Evolutionary conservation across 75 land plant genomes (phyloP).

Genomic region (Adiantum capillusveneris): DNA sequence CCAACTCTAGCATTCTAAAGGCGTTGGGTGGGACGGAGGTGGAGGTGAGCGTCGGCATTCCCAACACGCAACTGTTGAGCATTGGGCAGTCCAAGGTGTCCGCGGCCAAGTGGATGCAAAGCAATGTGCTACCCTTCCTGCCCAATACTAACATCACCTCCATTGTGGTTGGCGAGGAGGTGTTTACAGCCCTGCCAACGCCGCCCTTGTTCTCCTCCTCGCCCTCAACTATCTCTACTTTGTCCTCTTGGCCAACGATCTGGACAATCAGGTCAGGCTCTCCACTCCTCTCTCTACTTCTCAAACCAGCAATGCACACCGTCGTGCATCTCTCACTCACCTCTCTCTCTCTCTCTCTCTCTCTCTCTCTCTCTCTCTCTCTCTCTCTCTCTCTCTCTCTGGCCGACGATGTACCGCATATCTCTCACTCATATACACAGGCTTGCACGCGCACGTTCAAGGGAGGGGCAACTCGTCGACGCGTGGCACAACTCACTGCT

Average conservation of each 20-base stretch:
- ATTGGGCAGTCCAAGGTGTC: conserved; percentile 42
- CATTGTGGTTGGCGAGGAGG: conserved; percentile 66
- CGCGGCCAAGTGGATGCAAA: conserved; percentile 57
- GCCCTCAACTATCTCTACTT: conserved; percentile 56
- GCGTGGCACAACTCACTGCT: too few species aligned
- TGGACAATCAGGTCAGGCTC: conserved; percentile 47
- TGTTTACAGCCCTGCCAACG: conserved; percentile 52
- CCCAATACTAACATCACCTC: conserved; percentile 60
- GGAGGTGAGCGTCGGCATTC: conserved; percentile 45
- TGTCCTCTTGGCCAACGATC: conserved; percentile 51
- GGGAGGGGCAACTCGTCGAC: too few species aligned
- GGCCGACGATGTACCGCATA: too few species aligned
- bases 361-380: too few species aligned
- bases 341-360: too few species aligned
- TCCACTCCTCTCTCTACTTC: conserved; percentile 50
- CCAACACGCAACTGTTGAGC: conserved; percentile 46
- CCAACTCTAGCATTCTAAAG: neutral
- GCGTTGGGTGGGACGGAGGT: conserved; percentile 19
- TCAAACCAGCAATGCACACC: too few species aligned
- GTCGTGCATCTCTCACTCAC: too few species aligned
- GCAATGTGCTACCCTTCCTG: conserved; percentile 44
- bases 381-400: too few species aligned
- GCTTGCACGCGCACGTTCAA: too few species aligned
- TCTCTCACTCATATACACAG: too few species aligned
- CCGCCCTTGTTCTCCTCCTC: conserved; percentile 34